phyloP scores from a whole-genome alignment of 176 grass and related monocot genomes.

The Eleusine indica region DNA sequence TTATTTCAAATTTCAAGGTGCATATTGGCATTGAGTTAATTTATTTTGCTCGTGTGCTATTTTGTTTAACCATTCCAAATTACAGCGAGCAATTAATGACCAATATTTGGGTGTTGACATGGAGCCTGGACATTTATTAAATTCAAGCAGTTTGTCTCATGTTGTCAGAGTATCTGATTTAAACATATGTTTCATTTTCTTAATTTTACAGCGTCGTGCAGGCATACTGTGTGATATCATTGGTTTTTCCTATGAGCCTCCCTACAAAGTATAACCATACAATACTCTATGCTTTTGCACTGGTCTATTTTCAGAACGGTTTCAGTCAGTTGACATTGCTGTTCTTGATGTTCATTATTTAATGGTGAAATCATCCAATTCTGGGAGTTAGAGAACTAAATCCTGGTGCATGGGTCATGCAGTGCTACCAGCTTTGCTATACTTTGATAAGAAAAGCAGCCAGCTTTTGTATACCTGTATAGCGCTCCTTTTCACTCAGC shows the following conservation, averaged over 20 bases:
- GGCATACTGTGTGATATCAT: not conserved
- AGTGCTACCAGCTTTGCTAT: constrained; percentile 13
- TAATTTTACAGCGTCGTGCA: not conserved
- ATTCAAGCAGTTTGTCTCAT: not conserved
- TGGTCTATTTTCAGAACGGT: not conserved
- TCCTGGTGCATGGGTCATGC: not conserved
- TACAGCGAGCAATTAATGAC: not conserved
- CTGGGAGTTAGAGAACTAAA: not conserved
- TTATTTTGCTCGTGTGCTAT: not conserved
- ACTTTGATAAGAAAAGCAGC: not conserved
- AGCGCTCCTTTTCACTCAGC: not conserved
- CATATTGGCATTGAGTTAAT: not conserved
- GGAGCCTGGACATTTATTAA: not conserved
- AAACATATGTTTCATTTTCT: not conserved
- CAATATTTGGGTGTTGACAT: not conserved
- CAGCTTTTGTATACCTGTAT: not conserved
- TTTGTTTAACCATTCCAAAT: not conserved
- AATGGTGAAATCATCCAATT: not conserved
- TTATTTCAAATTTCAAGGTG: not conserved
- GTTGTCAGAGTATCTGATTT: not conserved
- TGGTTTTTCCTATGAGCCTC: not conserved
- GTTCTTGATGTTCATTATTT: not conserved
- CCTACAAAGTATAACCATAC: not conserved
- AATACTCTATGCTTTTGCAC: not conserved
- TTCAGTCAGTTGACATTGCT: not conserved